These are phyloP conservation scores for Lactarius indigo DNA, from an alignment of 768 basidiomycete genomes.

Conservation along the genomic window DNA sequence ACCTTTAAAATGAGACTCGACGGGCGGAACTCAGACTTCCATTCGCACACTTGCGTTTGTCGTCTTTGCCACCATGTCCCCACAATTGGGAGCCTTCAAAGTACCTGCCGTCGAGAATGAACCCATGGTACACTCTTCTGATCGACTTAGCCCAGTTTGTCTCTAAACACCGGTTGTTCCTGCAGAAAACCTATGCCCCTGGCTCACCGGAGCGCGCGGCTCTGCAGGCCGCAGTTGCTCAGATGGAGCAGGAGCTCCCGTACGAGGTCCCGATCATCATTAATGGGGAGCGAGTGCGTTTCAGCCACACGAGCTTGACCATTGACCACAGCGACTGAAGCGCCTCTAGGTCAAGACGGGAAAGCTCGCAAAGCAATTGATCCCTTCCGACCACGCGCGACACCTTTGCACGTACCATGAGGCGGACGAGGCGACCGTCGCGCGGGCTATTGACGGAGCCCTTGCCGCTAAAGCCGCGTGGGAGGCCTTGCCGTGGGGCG, in stretches of 20 bases:
- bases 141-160: neutral
- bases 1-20: too few relatives aligned
- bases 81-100: constrained; percentile 83
- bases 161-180: neutral
- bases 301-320: neutral
- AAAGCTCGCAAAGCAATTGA: constrained; percentile 68
- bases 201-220: constrained; percentile 75
- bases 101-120: constrained; percentile 89
- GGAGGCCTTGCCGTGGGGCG: constrained; percentile 95
- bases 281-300: constrained; percentile 77
- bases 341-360: constrained; percentile 69
- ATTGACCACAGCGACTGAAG: neutral
- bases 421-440: constrained; percentile 73
- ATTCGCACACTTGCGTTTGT: neutral
- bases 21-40: constrained; percentile 13
- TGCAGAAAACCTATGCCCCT: constrained; percentile 69
- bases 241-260: constrained; percentile 82
- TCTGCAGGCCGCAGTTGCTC: constrained; percentile 64
- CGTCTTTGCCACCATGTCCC: constrained; percentile 30
- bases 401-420: constrained; percentile 86
- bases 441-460: constrained; percentile 80
- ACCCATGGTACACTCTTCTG: constrained; percentile 66
- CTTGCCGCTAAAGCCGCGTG: constrained; percentile 83
- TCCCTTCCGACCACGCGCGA: constrained; percentile 83
- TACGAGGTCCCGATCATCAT: constrained; percentile 93